Evolutionary conservation across 331 rosid species (phyloP), one percentile per base, ranked within the genome.

Genomic region (Arachis monticola): DNA sequence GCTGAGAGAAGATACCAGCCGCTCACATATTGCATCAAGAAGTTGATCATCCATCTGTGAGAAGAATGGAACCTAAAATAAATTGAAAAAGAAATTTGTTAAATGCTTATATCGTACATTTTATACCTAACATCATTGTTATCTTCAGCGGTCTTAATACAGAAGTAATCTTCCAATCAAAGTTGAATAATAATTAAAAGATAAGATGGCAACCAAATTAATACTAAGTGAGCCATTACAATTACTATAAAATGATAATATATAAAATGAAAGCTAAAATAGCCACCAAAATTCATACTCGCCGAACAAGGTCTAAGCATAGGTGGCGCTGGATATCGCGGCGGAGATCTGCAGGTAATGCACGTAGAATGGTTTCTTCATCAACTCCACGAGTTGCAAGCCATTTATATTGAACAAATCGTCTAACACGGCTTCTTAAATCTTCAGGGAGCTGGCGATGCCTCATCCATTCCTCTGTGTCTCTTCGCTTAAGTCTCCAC

Each of bases 391-490:
- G 91, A 52, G 98, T 95, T 70, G 98, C 98, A 72, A 95, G 85
- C 98, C 99, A 95, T 68, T 92, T 95, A 75, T 88, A 95, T 68
- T 88, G 99, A 67, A 90, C 97, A 82, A 87, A 95, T 51, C 97
- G 85, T 67, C 96, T 84, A 75, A 90, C 97, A 47, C 91, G 91
- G 10, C 65, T 73, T 79, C 65, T 90, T 86, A 95, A 83, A 84
- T 89, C 99, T 81, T 85, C 92, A 63, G 99, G 98, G 73, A 95
- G 99, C 88, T 95, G 99, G 74, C 98, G 97, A 84, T 95, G 96
- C 83, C 88, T 83, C 99, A 95, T 95, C 99, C 99, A 95, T 84
- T 95, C 98, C 80, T 95, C 98, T 1, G 98, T 92, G 85, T 95
- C 99, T 78, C 97, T 88, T 79, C 80, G 90, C 85, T 87, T 92